phyloP scores from a whole-genome alignment of 768 basidiomycete genomes.

The Termitomyces sp. region DNA sequence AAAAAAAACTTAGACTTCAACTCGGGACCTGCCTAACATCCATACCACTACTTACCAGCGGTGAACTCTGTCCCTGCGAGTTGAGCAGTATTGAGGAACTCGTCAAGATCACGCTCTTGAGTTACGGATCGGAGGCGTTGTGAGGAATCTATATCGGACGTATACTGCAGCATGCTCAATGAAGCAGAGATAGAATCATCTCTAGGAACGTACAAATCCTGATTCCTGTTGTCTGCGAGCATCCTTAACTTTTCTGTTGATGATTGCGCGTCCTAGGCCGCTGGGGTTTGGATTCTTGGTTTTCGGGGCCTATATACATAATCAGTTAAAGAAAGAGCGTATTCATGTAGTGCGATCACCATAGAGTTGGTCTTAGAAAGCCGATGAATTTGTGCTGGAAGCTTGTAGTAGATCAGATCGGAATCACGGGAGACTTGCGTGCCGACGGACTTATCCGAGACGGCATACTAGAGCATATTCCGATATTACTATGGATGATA shows the following conservation, averaged over 20 bases:
- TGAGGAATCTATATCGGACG: constrained; percentile 67
- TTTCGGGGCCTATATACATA: constrained; percentile 47
- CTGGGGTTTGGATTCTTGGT: constrained; percentile 63
- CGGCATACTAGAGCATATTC: no score
- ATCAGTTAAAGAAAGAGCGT: not conserved
- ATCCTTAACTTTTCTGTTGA: constrained; percentile 86
- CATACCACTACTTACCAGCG: constrained; percentile 59
- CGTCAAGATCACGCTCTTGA: constrained; percentile 93
- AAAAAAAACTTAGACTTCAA: constrained; percentile 3
- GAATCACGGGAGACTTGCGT: no score
- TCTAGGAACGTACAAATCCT: constrained; percentile 50
- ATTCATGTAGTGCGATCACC: not conserved
- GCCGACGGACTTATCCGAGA: no score
- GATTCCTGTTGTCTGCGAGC: constrained; percentile 58
- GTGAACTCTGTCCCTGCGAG: constrained; percentile 95
- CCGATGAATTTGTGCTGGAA: not conserved
- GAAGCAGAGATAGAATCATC: constrained; percentile 1
- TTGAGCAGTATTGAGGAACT: constrained; percentile 93
- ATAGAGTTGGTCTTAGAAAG: not conserved
- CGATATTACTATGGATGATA: no score
- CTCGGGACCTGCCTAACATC: not conserved
- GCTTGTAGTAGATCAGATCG: not conserved
- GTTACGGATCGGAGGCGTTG: constrained; percentile 86
- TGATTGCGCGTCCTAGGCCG: constrained; percentile 93
- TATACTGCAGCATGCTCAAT: constrained; percentile 48